Percentiles rank a stretch among this genome's conserved stretches.
These are phyloP conservation scores for Cornus florida DNA, from an alignment of 148 eudicot genomes.

Conservation along the genomic window DNA sequence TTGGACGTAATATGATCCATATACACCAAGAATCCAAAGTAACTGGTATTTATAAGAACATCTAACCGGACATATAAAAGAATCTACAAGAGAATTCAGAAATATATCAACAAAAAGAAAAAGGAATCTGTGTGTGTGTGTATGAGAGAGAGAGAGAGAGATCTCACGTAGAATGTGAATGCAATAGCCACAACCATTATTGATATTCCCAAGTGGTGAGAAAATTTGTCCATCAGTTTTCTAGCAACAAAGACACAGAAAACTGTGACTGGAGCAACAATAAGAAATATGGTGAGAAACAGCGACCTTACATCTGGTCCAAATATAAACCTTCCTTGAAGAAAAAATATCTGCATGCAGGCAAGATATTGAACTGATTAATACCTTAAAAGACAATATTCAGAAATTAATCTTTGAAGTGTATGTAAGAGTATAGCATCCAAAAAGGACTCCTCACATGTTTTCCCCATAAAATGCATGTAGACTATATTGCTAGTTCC, in stretches of 20 bases:
- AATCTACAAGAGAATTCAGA: neutral
- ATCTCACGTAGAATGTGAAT: slow-evolving; percentile 72
- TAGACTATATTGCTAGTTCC: neutral
- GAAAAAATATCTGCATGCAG: slow-evolving; percentile 80
- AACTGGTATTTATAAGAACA: neutral
- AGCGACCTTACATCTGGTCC: slow-evolving; percentile 97
- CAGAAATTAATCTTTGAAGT: neutral
- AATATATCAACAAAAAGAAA: neutral
- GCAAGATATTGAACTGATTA: slow-evolving; percentile 18
- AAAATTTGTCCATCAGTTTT: slow-evolving; percentile 71
- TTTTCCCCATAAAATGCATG: neutral
- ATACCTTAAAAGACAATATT: neutral
- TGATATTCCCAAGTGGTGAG: slow-evolving; percentile 64
- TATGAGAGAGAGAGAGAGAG: slow-evolving; percentile 19
- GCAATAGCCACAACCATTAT: slow-evolving; percentile 69
- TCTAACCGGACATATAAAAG: neutral
- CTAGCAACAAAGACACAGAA: slow-evolving; percentile 88
- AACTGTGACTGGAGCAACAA: slow-evolving; percentile 73
- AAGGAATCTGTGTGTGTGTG: neutral
- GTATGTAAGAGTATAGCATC: neutral
- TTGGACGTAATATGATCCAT: neutral
- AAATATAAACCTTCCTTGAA: slow-evolving; percentile 81
- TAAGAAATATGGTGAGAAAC: slow-evolving; percentile 81
- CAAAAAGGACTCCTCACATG: neutral
- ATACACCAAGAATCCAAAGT: neutral